phyloP scores from a whole-genome alignment of 1,284 basidiomycete genomes.

The Tylopilus sp. region DNA sequence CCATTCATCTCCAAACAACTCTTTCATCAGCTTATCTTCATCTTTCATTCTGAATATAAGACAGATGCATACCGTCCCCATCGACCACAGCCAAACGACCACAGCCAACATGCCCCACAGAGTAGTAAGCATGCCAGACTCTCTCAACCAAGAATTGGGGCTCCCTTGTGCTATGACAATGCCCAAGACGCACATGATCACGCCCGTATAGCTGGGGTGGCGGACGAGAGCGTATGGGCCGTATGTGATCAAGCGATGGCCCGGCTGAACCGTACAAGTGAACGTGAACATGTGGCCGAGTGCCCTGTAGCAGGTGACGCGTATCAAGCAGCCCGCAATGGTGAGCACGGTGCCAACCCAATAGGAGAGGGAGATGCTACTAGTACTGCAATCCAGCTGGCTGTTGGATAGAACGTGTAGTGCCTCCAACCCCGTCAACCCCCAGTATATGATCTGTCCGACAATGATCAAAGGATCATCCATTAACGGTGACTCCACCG shows the following conservation, averaged over 20 bases:
- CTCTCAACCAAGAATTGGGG: conserved; percentile 26
- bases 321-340: conserved; percentile 4
- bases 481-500: no score
- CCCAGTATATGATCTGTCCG: background rate
- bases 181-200: conserved; percentile 5
- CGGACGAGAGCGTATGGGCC: conserved; percentile 23
- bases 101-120: background rate
- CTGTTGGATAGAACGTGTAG: background rate
- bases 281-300: conserved; percentile 24
- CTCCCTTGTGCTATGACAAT: background rate
- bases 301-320: conserved; percentile 6
- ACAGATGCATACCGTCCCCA: background rate
- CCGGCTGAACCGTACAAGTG: conserved; percentile 13
- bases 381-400: background rate
- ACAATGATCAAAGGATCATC: no score
- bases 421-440: background rate
- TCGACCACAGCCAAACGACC: background rate
- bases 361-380: background rate
- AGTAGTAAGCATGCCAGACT: conserved; percentile 3
- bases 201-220: conserved; percentile 19
- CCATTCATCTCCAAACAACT: conserved; percentile 41
- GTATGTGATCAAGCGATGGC: conserved; percentile 17
- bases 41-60: conserved; percentile 3
- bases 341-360: conserved; percentile 6
- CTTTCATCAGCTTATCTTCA: conserved; percentile 22